Conservation (phyloP, 129 eudicot species). For the Calendula officinalis region DNA sequence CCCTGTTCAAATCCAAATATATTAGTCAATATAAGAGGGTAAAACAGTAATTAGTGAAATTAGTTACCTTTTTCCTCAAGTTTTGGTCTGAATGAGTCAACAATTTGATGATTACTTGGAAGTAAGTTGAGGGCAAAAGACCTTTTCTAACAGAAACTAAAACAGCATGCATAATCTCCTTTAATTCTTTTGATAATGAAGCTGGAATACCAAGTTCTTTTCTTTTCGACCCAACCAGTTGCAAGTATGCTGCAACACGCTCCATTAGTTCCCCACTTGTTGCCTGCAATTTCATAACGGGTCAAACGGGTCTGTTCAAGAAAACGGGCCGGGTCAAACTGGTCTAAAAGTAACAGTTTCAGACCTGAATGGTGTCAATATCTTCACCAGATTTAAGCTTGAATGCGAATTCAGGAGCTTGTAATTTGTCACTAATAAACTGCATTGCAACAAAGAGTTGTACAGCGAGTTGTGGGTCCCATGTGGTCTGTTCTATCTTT, state of each 20-base stretch:
- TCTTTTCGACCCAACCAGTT: conserved; percentile 51
- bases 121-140: conserved; percentile 64
- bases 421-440: conserved; percentile 60
- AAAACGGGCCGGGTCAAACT: background rate
- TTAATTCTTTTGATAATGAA: conserved; percentile 53
- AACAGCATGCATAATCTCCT: conserved; percentile 51
- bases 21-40: background rate
- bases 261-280: conserved; percentile 64
- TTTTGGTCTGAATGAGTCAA: conserved; percentile 46
- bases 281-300: conserved; percentile 33
- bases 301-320: background rate
- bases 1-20: conserved; percentile 49
- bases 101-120: conserved; percentile 49
- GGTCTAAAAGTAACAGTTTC: background rate
- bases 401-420: conserved; percentile 78
- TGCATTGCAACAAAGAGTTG: conserved; percentile 61
- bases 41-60: background rate
- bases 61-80: conserved; percentile 64
- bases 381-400: conserved; percentile 73
- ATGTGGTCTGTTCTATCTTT: conserved; percentile 38
- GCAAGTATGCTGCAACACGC: conserved; percentile 60
- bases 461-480: conserved; percentile 42
- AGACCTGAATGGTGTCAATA: conserved; percentile 60
- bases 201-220: conserved; percentile 46
- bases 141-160: conserved; percentile 49